Percentiles rank a stretch among this genome's conserved stretches.
Evolutionary conservation across 192 early-diverging fungal genomes (phyloP).

Genomic region (Umbelopsis sp.): DNA sequence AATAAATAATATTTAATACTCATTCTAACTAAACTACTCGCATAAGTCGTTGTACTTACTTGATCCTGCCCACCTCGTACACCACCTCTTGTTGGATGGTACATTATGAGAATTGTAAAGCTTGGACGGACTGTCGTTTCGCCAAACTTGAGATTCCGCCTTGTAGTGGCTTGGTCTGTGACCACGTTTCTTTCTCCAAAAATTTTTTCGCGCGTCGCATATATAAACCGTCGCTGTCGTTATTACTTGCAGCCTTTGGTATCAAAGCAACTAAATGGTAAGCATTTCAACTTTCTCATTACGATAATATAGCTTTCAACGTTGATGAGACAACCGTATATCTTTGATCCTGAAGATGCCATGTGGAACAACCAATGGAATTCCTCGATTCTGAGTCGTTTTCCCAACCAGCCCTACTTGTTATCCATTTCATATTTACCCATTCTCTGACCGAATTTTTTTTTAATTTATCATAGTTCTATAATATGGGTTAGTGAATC

Average conservation of each 20-base stretch:
- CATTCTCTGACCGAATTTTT: background rate
- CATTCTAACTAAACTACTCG: background rate
- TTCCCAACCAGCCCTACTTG: background rate
- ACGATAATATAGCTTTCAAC: background rate
- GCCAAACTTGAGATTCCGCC: background rate
- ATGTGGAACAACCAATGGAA: constrained; percentile 13
- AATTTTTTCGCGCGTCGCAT: background rate
- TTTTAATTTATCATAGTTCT: background rate
- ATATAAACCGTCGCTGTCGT: background rate
- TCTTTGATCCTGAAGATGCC: constrained; percentile 16
- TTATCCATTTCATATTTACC: background rate
- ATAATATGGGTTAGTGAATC: too few relatives aligned
- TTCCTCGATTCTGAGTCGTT: constrained; percentile 17
- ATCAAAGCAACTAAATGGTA: constrained; percentile 13
- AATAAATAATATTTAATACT: background rate
- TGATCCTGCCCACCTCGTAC: constrained; percentile 41
- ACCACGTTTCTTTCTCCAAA: background rate
- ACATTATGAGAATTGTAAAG: background rate
- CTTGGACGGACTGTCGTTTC: background rate
- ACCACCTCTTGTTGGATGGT: constrained; percentile 23
- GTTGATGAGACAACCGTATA: constrained; percentile 15
- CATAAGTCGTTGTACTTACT: background rate
- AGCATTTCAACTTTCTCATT: background rate
- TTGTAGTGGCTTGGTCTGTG: background rate
- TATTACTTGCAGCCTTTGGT: background rate